phyloP scores from a whole-genome alignment of 805 yeast genomes.

The Hanseniaspora thailandica region DNA sequence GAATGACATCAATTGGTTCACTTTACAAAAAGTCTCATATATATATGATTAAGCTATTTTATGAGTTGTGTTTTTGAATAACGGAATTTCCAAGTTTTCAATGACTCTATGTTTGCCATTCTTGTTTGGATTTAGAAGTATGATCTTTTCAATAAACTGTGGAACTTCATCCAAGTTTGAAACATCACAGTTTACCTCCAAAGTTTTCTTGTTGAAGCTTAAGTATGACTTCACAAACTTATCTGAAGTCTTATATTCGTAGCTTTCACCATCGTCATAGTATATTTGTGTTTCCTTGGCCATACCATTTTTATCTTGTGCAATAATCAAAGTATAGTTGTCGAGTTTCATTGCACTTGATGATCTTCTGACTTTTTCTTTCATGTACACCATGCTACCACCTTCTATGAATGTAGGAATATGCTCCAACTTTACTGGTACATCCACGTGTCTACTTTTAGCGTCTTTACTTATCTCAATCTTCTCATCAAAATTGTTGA shows the following conservation, averaged over 20 bases:
- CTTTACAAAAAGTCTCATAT: constrained; percentile 23
- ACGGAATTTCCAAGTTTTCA: constrained; percentile 39
- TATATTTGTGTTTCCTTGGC: constrained; percentile 53
- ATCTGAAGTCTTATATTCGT: constrained; percentile 38
- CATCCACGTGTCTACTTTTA: constrained; percentile 20
- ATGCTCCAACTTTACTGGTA: constrained; percentile 41
- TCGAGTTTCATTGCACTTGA: constrained; percentile 62
- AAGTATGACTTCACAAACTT: constrained; percentile 39
- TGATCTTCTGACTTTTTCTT: constrained; percentile 70
- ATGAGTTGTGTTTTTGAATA: constrained; percentile 41
- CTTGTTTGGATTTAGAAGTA: neutral
- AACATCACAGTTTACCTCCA: constrained; percentile 19
- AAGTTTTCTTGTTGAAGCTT: constrained; percentile 26
- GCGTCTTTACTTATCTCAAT: constrained; percentile 29
- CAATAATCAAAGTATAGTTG: constrained; percentile 66
- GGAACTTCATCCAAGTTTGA: neutral
- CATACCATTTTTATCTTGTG: constrained; percentile 36
- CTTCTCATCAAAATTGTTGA: constrained; percentile 28
- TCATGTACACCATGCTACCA: constrained; percentile 61
- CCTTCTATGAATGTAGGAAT: constrained; percentile 67
- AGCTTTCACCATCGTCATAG: constrained; percentile 77
- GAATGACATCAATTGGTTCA: constrained; percentile 24
- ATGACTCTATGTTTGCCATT: constrained; percentile 25
- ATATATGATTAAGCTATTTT: neutral
- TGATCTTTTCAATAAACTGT: constrained; percentile 12